phyloP scores from a whole-genome alignment of 257 asterid genomes.

The Solanum tacnaense region DNA sequence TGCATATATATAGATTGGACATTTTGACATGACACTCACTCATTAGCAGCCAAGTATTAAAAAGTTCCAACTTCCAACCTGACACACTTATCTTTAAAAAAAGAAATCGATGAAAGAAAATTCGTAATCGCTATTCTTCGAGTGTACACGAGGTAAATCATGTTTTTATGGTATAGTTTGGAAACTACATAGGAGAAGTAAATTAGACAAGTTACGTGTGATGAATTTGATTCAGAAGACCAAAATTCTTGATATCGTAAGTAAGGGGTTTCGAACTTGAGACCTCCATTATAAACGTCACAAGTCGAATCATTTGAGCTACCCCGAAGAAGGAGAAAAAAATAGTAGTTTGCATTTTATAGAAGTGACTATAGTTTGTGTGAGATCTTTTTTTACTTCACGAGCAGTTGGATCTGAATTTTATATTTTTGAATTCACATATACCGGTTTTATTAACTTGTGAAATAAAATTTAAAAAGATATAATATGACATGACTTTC shows the following conservation, averaged over 20 bases:
- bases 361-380: neutral
- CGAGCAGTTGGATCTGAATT: neutral
- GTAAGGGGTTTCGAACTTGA: neutral
- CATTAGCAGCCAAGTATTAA: neutral
- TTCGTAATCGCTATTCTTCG: neutral
- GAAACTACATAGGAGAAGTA: neutral
- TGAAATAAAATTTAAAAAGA: no score
- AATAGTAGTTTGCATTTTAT: no score
- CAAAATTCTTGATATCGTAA: neutral
- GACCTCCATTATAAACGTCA: neutral
- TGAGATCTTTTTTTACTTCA: neutral
- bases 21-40: neutral
- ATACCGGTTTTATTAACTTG: neutral
- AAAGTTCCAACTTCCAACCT: neutral
- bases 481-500: fast-evolving
- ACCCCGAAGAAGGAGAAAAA: no score
- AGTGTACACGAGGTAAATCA: fast-evolving
- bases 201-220: neutral
- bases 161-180: fast-evolving
- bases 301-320: no score
- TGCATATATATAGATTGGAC: neutral
- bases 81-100: neutral
- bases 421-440: neutral
- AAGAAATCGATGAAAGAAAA: neutral
- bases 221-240: neutral